Evolutionary conservation across 2,329 filamentous ascomycete genomes (phyloP).

Genomic region (Arthrobotrys entomopaga): DNA sequence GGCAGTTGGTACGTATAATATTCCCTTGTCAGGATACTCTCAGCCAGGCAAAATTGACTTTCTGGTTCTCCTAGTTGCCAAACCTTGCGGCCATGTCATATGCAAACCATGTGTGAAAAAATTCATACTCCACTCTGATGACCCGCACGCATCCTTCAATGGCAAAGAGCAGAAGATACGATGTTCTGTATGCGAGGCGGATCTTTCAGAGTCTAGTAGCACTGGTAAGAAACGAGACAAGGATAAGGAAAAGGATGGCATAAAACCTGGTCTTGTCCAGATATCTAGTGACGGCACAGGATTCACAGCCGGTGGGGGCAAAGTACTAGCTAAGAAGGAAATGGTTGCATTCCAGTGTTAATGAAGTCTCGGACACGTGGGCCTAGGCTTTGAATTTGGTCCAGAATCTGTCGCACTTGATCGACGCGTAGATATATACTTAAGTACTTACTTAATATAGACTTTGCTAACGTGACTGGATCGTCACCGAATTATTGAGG

Average conservation of each 20-base stretch:
- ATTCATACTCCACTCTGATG: slow-evolving; percentile 75
- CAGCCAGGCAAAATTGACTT: neutral
- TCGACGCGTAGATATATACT: too few relatives aligned
- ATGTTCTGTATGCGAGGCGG: slow-evolving; percentile 88
- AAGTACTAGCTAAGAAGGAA: slow-evolving; percentile 76
- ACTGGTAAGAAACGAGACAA: slow-evolving; percentile 60
- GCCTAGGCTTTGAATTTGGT: too few relatives aligned
- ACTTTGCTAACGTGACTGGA: too few relatives aligned
- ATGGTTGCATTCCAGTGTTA: slow-evolving; percentile 86
- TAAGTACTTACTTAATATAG: too few relatives aligned
- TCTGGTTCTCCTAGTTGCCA: slow-evolving; percentile 68
- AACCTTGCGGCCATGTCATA: slow-evolving; percentile 89
- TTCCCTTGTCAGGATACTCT: neutral
- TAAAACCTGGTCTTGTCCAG: slow-evolving; percentile 78
- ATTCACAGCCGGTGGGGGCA: slow-evolving; percentile 87
- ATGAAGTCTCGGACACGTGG: too few relatives aligned
- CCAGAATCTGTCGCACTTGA: too few relatives aligned
- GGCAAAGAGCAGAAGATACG: slow-evolving; percentile 68
- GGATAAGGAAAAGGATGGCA: slow-evolving; percentile 65
- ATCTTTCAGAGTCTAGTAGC: slow-evolving; percentile 70
- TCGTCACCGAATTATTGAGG: too few relatives aligned
- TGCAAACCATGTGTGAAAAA: slow-evolving; percentile 85
- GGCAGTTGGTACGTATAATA: slow-evolving; percentile 69
- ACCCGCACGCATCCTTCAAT: slow-evolving; percentile 70
- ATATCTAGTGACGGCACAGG: slow-evolving; percentile 89